phyloP scores from a whole-genome alignment of 495 filamentous ascomycete genomes.

The Aspergillus nidulans region DNA sequence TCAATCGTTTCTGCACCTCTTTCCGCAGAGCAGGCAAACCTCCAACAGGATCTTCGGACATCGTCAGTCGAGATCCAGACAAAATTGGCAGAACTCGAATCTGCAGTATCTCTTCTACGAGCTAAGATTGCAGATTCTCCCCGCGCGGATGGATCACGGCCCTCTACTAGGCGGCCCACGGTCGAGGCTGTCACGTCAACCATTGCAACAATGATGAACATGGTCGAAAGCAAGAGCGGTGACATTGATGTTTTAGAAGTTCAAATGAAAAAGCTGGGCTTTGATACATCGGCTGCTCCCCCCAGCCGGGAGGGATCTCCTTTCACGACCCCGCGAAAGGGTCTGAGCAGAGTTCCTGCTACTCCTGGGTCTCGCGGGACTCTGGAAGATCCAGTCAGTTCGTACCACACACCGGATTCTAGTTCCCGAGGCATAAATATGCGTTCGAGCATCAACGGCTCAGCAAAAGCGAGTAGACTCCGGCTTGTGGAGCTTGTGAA shows the following conservation, averaged over 20 bases:
- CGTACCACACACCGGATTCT: slow-evolving; percentile 56
- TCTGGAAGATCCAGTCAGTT: slow-evolving; percentile 33
- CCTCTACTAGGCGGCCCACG: slow-evolving; percentile 57
- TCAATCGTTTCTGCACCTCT: slow-evolving; percentile 65
- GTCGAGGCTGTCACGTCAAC: slow-evolving; percentile 89
- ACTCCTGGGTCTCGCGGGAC: slow-evolving; percentile 40
- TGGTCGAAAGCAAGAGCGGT: slow-evolving; percentile 80
- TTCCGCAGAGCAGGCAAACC: slow-evolving; percentile 69
- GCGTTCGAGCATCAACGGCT: slow-evolving; percentile 46
- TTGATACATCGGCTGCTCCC: slow-evolving; percentile 42
- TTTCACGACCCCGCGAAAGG: slow-evolving; percentile 54
- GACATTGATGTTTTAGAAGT: slow-evolving; percentile 87
- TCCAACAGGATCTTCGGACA: slow-evolving; percentile 77
- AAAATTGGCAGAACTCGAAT: slow-evolving; percentile 71
- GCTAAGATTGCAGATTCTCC: slow-evolving; percentile 62
- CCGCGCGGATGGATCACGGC: slow-evolving; percentile 27
- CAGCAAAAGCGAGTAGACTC: slow-evolving; percentile 40
- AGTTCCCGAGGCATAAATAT: slow-evolving; percentile 35
- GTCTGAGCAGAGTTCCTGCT: slow-evolving; percentile 29
- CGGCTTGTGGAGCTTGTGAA: slow-evolving; percentile 33
- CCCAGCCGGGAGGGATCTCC: slow-evolving; percentile 56
- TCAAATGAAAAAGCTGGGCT: slow-evolving; percentile 68
- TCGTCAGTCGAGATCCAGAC: slow-evolving; percentile 65
- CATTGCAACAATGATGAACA: slow-evolving; percentile 84
- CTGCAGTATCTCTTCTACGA: slow-evolving; percentile 73